These are phyloP conservation scores for Arthrinium puccinioides DNA, from an alignment of 2,329 filamentous ascomycete genomes.

Conservation along the genomic window DNA sequence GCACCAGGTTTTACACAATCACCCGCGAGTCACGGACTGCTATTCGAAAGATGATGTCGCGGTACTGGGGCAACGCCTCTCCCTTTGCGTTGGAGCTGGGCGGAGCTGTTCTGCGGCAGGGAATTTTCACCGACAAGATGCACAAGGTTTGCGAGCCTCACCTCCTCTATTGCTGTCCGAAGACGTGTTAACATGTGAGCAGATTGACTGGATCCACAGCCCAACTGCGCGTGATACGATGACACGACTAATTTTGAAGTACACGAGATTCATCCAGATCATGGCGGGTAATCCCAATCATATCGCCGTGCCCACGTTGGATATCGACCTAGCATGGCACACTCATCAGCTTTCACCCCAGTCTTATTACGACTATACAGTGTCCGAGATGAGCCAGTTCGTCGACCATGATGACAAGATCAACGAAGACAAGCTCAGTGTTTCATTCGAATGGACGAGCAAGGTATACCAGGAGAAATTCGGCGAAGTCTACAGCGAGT, in stretches of 20 bases:
- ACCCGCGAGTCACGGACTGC: slow-evolving; percentile 28
- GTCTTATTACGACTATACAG: slow-evolving; percentile 54
- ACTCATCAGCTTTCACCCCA: slow-evolving; percentile 66
- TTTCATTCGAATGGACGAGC: slow-evolving; percentile 65
- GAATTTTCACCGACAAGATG: slow-evolving; percentile 67
- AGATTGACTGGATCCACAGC: slow-evolving; percentile 68
- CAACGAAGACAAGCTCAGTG: slow-evolving; percentile 55
- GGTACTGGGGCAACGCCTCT: slow-evolving; percentile 63
- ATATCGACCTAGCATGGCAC: slow-evolving; percentile 73
- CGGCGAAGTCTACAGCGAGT: slow-evolving; percentile 64
- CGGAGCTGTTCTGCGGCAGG: slow-evolving; percentile 59
- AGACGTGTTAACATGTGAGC: neutral
- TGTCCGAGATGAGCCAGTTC: slow-evolving; percentile 42
- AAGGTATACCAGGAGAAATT: slow-evolving; percentile 61
- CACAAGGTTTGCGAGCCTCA: slow-evolving; percentile 29
- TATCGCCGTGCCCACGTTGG: slow-evolving; percentile 62
- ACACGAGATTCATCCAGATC: slow-evolving; percentile 54
- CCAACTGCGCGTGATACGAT: slow-evolving; percentile 58
- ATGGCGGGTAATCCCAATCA: slow-evolving; percentile 39
- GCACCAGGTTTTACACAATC: slow-evolving; percentile 10
- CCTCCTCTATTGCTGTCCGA: neutral
- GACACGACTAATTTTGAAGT: slow-evolving; percentile 56
- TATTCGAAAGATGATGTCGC: slow-evolving; percentile 60
- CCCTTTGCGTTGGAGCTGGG: slow-evolving; percentile 58
- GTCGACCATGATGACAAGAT: slow-evolving; percentile 84